phyloP scores from a whole-genome alignment of 2,329 filamentous ascomycete species.

The Fusarium bulbicola region DNA sequence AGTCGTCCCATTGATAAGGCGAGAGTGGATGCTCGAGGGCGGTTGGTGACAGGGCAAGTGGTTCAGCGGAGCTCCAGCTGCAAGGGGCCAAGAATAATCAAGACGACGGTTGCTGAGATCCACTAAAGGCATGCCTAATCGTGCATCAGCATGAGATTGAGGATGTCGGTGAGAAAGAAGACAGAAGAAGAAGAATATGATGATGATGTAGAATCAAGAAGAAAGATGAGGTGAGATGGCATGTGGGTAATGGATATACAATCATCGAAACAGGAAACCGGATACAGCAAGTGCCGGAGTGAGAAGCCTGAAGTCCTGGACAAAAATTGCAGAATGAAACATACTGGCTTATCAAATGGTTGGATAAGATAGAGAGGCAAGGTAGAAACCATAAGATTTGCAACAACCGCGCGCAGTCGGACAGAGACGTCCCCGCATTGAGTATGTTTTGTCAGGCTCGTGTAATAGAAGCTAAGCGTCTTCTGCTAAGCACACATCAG shows the following conservation, averaged over 20 bases:
- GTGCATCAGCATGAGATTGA: neutral
- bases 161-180: constrained; percentile 29
- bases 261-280: neutral
- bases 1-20: constrained; percentile 18
- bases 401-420: constrained; percentile 31
- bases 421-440: constrained; percentile 9
- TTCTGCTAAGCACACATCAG: constrained; percentile 32
- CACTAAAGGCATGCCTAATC: neutral
- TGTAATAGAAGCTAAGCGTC: constrained; percentile 39
- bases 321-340: neutral
- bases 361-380: constrained; percentile 37
- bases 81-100: constrained; percentile 1
- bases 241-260: constrained; percentile 14
- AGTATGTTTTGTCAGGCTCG: constrained; percentile 44
- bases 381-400: neutral
- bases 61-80: constrained; percentile 19
- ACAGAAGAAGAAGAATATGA: neutral
- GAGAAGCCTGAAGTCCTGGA: neutral
- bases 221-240: neutral
- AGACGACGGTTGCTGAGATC: constrained; percentile 1
- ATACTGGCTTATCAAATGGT: constrained; percentile 33
- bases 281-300: neutral
- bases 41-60: neutral
- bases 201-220: neutral
- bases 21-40: constrained; percentile 11